phyloP scores from a whole-genome alignment of 768 basidiomycete genomes.

The Dioszegia hungarica region DNA sequence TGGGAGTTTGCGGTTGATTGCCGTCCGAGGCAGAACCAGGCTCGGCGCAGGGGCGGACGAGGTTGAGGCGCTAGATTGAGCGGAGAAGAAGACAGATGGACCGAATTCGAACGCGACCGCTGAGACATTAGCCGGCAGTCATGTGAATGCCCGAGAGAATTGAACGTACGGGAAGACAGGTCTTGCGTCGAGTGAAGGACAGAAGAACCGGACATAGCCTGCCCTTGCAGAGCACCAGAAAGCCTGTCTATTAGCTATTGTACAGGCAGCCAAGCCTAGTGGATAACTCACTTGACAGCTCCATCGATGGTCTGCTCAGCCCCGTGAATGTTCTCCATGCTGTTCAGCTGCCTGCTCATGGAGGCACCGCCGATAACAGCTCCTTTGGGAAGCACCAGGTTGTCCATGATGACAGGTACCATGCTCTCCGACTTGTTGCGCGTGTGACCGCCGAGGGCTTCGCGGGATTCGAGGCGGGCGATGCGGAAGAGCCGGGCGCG shows the following conservation, averaged over 20 bases:
- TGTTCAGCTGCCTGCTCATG: constrained; percentile 28
- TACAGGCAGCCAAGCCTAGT: background rate
- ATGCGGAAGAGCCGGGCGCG: constrained; percentile 32
- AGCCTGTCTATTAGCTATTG: constrained; percentile 6
- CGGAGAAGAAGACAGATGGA: background rate
- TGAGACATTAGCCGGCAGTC: background rate
- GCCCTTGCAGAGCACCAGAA: constrained; percentile 22
- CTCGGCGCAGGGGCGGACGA: background rate
- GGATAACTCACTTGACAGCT: constrained; percentile 21
- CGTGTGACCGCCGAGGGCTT: constrained; percentile 30
- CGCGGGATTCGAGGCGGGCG: constrained; percentile 35
- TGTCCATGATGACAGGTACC: constrained; percentile 14
- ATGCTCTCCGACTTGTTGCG: constrained; percentile 27
- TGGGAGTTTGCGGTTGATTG: constrained; percentile 11
- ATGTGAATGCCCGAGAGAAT: background rate
- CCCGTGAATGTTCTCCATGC: constrained; percentile 20
- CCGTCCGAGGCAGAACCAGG: background rate
- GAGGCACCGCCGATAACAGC: constrained; percentile 17
- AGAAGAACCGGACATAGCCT: constrained; percentile 8
- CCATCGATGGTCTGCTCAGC: constrained; percentile 20
- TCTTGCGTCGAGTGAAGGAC: constrained; percentile 16
- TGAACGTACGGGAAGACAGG: constrained; percentile 26
- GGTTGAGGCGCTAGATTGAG: background rate
- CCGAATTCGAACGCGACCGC: constrained; percentile 26
- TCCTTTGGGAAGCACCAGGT: constrained; percentile 10